These are phyloP conservation scores for Incumbomyces delicatus DNA, from an alignment of 2,329 filamentous ascomycete genomes.

Conservation along the genomic window DNA sequence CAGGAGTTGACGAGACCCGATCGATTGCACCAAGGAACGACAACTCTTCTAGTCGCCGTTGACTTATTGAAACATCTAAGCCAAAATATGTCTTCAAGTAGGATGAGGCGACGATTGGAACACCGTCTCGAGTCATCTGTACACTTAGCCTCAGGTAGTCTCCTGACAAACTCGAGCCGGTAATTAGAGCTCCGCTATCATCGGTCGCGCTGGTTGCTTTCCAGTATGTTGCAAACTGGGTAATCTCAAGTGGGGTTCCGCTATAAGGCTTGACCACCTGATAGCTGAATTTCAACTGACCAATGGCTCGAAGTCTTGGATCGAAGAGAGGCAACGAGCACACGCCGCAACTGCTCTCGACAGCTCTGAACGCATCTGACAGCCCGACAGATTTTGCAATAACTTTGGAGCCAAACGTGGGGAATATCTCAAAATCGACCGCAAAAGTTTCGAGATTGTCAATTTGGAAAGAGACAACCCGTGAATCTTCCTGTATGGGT, in stretches of 20 bases:
- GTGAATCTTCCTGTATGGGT: constrained; percentile 91
- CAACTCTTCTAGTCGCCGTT: constrained; percentile 53
- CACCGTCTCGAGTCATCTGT: constrained; percentile 77
- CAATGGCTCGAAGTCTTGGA: constrained; percentile 79
- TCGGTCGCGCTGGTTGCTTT: constrained; percentile 93
- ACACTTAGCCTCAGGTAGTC: constrained; percentile 88
- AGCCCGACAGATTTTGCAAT: constrained; percentile 93
- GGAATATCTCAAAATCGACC: constrained; percentile 95
- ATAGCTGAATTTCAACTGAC: constrained; percentile 85
- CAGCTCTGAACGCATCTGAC: constrained; percentile 71
- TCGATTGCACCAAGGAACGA: constrained; percentile 25
- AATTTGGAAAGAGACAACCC: constrained; percentile 88
- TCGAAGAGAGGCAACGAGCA: constrained; percentile 89
- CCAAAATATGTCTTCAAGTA: constrained; percentile 71
- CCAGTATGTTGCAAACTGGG: constrained; percentile 98
- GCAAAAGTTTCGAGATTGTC: constrained; percentile 88
- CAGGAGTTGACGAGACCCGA: constrained; percentile 35
- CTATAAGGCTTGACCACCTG: constrained; percentile 95
- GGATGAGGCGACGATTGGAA: constrained; percentile 77
- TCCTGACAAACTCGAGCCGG: constrained; percentile 89
- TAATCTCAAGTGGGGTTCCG: constrained; percentile 87
- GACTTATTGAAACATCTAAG: constrained; percentile 71
- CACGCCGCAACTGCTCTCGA: constrained; percentile 63
- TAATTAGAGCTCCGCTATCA: constrained; percentile 77
- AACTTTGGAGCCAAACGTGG: constrained; percentile 92